Evolutionary conservation across 2,329 filamentous ascomycete genomes (phyloP).

Genomic region (Arthrobotrys entomopaga): DNA sequence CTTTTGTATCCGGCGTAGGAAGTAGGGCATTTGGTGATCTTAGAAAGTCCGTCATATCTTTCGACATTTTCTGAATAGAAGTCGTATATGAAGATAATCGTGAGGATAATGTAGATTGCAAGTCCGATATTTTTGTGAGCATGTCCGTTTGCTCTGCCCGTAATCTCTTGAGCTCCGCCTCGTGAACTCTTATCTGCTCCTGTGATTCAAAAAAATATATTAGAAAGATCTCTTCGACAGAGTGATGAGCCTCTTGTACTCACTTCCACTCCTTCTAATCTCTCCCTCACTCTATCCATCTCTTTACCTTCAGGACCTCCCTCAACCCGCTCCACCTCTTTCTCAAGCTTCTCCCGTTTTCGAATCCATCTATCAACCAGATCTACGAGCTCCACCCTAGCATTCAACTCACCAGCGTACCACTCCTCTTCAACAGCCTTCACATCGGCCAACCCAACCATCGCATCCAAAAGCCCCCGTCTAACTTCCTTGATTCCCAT

Average conservation of each 20-base stretch:
- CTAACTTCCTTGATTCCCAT: constrained; percentile 52
- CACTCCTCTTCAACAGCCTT: constrained; percentile 50
- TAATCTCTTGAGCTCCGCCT: constrained; percentile 39
- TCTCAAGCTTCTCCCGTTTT: constrained; percentile 41
- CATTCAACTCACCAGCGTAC: constrained; percentile 29
- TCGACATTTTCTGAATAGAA: constrained; percentile 48
- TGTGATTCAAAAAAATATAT: constrained; percentile 3
- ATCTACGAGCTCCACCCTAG: constrained; percentile 33
- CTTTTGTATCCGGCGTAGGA: constrained; percentile 39
- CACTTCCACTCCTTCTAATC: constrained; percentile 49
- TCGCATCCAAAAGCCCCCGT: constrained; percentile 50
- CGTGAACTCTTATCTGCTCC: constrained; percentile 54
- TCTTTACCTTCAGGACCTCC: constrained; percentile 38
- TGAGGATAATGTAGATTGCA: constrained; percentile 49
- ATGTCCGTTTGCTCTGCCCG: constrained; percentile 34
- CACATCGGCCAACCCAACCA: constrained; percentile 45
- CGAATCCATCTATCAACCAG: constrained; percentile 42
- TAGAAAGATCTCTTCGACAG: background rate
- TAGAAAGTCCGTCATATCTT: constrained; percentile 48
- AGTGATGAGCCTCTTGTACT: background rate
- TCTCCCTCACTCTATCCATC: constrained; percentile 47
- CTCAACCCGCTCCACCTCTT: constrained; percentile 47
- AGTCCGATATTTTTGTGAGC: constrained; percentile 45
- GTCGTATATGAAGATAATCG: constrained; percentile 44
- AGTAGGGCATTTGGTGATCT: constrained; percentile 38